Evolutionary conservation across 345 rosid species (phyloP), one percentile per base, ranked within the genome.

Genomic region (Arabis alpina): DNA sequence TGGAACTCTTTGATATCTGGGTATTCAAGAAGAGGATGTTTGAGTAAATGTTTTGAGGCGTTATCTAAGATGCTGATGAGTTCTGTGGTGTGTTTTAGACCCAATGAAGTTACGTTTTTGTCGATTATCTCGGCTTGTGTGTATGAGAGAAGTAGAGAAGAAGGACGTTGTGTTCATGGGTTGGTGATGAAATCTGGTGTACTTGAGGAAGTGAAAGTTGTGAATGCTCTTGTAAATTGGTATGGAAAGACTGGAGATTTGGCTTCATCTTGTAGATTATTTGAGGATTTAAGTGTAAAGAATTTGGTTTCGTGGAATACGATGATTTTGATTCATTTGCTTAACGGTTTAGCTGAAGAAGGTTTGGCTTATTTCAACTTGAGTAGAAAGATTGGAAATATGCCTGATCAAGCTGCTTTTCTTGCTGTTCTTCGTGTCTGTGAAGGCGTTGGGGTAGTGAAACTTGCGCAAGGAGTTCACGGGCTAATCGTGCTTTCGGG

Each of bases 1-100:
- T 88, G 94, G 88, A 91, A 91, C 77, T 88, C 89, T 30, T 73
- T 88, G 16, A 79, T 86, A 36, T 81, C 87, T 2, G 83, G 84
- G 45, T 80, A 76, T 73, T 81, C 85, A 9, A 74, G 73, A 40
- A 75, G 25, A 53, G 83, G 88, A 60, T 70, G 59, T 68, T 47
- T 81, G 39, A 28, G 12, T 6, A 70, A 45, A 60, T 86, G 89
- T 64, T 48, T 85, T 25, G 3, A 56, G 61, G 76, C 64, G 0
- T 75, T 86, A 14, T 68, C 30, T 28, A 73, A 64, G 72, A 70
- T 19, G 23, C 0, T 87, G 74, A 72, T 85, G 89, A 82, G 80
- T 80, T 56, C 39, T 50, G 81, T 80, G 61, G 14, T 61, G 47
- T 68, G 64, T 60, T 36, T 85, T 68, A 64, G 72, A 69, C 84